These are phyloP conservation scores for Bruguiera sexangula DNA, from an alignment of 345 rosid genomes.

Conservation along the genomic window DNA sequence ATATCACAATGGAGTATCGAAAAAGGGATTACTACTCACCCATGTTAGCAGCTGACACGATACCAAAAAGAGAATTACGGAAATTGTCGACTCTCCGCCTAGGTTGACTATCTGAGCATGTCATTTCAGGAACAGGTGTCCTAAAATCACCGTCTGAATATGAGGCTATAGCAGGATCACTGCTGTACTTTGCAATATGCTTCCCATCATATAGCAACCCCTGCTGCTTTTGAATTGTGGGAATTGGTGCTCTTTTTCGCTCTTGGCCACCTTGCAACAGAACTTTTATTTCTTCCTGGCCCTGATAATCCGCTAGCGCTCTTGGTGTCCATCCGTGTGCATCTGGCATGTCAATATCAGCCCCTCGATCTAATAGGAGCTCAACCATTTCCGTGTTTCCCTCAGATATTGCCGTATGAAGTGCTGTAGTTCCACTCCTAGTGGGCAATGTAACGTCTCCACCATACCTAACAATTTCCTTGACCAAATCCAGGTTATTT, in stretches of 20 bases:
- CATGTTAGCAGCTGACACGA: slow-evolving; percentile 62
- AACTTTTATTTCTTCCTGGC: slow-evolving; percentile 58
- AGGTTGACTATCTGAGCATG: slow-evolving; percentile 27
- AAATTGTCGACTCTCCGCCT: slow-evolving; percentile 48
- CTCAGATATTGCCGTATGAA: slow-evolving; percentile 67
- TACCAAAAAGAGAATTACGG: slow-evolving; percentile 68
- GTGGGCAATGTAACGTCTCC: slow-evolving; percentile 57
- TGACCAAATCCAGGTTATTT: slow-evolving; percentile 52
- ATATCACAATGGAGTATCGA: neutral
- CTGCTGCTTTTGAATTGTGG: slow-evolving; percentile 17
- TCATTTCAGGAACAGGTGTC: slow-evolving; percentile 30
- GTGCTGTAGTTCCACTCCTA: slow-evolving; percentile 51
- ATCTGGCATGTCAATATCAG: slow-evolving; percentile 58
- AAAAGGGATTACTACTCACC: slow-evolving; percentile 29
- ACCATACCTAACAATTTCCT: slow-evolving; percentile 45
- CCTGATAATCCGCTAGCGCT: slow-evolving; percentile 74
- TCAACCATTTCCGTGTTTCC: slow-evolving; percentile 57
- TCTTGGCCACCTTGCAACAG: slow-evolving; percentile 31
- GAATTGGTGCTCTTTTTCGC: slow-evolving; percentile 5
- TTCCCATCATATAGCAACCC: slow-evolving; percentile 24
- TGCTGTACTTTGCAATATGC: slow-evolving; percentile 49
- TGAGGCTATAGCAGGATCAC: slow-evolving; percentile 53
- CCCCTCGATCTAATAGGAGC: slow-evolving; percentile 62
- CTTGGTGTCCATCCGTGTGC: slow-evolving; percentile 69
- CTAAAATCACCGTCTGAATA: slow-evolving; percentile 14